These are phyloP conservation scores for Cladorrhinum sp. DNA, from an alignment of 2,329 filamentous ascomycete genomes.

Conservation along the genomic window DNA sequence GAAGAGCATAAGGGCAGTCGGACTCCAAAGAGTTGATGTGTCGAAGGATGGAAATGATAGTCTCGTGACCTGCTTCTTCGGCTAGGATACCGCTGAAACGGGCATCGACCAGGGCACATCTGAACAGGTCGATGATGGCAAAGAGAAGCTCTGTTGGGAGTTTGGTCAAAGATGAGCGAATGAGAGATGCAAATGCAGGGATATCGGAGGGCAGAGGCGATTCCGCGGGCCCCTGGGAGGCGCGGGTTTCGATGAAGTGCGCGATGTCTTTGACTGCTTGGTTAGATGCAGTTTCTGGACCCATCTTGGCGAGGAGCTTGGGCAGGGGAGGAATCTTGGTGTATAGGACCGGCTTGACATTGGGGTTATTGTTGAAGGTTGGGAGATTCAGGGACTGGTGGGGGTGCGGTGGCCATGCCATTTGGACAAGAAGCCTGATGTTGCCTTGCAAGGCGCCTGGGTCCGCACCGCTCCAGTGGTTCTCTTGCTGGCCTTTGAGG, in stretches of 20 bases:
- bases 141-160: constrained; percentile 69
- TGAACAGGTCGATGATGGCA: constrained; percentile 78
- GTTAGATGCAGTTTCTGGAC: constrained; percentile 50
- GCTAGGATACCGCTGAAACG: constrained; percentile 80
- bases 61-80: constrained; percentile 65
- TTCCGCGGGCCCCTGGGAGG: constrained; percentile 57
- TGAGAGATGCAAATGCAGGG: constrained; percentile 57
- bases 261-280: constrained; percentile 62
- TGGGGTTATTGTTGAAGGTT: constrained; percentile 61
- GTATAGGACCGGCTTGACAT: constrained; percentile 67
- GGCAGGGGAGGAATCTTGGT: constrained; percentile 76
- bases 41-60: constrained; percentile 59
- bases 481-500: constrained; percentile 68
- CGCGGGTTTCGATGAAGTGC: constrained; percentile 65
- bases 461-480: constrained; percentile 79
- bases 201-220: constrained; percentile 68
- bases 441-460: constrained; percentile 65
- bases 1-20: constrained; percentile 72
- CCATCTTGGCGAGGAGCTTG: constrained; percentile 79
- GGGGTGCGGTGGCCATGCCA: constrained; percentile 71
- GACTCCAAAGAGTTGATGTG: constrained; percentile 47
- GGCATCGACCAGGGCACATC: constrained; percentile 72
- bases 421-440: constrained; percentile 68
- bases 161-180: constrained; percentile 52
- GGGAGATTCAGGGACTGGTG: constrained; percentile 71